A percentile compares a stretch with the other conserved stretches of the same genome.
Evolutionary conservation across 1,284 basidiomycete species (phyloP).

Genomic region (Singerocomus rubriflavus): DNA sequence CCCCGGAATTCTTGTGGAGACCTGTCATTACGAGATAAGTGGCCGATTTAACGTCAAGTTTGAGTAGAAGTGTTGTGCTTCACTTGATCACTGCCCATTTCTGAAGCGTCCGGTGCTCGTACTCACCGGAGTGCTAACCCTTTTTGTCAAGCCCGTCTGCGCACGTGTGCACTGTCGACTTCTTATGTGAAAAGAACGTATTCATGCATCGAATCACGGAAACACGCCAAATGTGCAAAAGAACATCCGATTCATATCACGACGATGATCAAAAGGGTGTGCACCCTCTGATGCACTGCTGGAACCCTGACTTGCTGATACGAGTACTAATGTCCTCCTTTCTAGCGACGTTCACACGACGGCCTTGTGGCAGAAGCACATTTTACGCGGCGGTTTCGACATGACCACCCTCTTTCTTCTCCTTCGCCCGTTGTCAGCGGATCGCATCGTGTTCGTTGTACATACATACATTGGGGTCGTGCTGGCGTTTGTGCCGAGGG

Average conservation of each 20-base stretch:
- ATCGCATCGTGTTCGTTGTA: too few species aligned
- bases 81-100: constrained; percentile 4
- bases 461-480: background rate
- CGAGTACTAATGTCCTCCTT: background rate
- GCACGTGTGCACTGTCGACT: constrained; percentile 8
- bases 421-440: background rate
- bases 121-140: background rate
- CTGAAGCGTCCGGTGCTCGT: background rate
- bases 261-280: background rate
- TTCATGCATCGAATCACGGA: constrained; percentile 5
- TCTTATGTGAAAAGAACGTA: background rate
- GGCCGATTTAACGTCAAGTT: constrained; percentile 5
- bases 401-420: constrained; percentile 1
- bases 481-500: background rate
- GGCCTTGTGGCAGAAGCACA: constrained; percentile 17
- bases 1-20: background rate
- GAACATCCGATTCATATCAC: constrained; percentile 6
- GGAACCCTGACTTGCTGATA: constrained; percentile 9
- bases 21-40: constrained; percentile 13
- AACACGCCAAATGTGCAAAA: background rate
- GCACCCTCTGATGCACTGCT: constrained; percentile 1
- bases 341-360: constrained; percentile 10
- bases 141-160: background rate
- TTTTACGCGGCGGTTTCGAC: background rate
- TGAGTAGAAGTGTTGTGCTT: background rate